These are phyloP conservation scores for Cyberlindnera sargentensis DNA, from an alignment of 805 yeast species.

Conservation along the genomic window DNA sequence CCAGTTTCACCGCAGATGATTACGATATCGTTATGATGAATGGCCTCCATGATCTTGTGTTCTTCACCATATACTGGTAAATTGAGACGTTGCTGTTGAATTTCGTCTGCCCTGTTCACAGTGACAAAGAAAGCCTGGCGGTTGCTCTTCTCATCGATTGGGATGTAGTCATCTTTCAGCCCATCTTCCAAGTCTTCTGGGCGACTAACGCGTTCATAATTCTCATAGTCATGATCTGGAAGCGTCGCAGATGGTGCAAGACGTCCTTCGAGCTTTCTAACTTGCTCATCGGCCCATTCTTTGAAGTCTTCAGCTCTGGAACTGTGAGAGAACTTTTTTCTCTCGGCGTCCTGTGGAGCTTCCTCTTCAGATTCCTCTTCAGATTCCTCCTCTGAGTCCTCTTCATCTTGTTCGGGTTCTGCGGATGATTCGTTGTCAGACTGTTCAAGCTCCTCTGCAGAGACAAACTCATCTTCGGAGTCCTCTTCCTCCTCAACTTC, in stretches of 20 bases:
- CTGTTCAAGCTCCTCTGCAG: constrained; percentile 34
- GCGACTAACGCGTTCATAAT: constrained; percentile 36
- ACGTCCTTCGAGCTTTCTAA: constrained; percentile 56
- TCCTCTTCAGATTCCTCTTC: constrained; percentile 18
- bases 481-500: constrained; percentile 40
- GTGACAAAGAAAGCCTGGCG: constrained; percentile 64
- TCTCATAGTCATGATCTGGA: constrained; percentile 37
- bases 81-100: constrained; percentile 60
- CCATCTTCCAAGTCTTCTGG: constrained; percentile 69
- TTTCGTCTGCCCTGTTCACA: constrained; percentile 56
- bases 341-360: constrained; percentile 32
- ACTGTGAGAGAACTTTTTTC: constrained; percentile 36
- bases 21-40: constrained; percentile 84
- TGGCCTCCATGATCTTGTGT: constrained; percentile 90
- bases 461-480: constrained; percentile 35
- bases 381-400: constrained; percentile 22
- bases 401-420: constrained; percentile 20
- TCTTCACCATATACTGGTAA: constrained; percentile 91
- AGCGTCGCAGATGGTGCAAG: constrained; percentile 37
- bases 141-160: constrained; percentile 40
- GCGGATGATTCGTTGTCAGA: constrained; percentile 29
- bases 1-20: constrained; percentile 98
- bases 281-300: constrained; percentile 80
- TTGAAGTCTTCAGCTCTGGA: constrained; percentile 62
- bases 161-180: constrained; percentile 56